Evolutionary conservation across 495 filamentous ascomycete genomes (phyloP).

Genomic region (Trichoderma virens): DNA sequence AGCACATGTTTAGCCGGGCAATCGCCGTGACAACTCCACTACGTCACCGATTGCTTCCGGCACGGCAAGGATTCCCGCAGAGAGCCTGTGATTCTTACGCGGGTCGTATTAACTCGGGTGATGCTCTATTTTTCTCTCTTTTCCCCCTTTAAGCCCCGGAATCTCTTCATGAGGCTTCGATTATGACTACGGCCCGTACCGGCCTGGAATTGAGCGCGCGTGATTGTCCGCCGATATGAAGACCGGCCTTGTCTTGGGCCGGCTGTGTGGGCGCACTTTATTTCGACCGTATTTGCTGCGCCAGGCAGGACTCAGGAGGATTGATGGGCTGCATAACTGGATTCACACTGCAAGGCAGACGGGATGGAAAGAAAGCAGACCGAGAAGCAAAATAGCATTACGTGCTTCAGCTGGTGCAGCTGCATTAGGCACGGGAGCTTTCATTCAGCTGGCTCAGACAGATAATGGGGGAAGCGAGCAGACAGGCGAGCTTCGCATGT

Average conservation of each 20-base stretch:
- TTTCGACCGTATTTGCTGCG: not conserved
- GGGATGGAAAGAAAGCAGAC: not conserved
- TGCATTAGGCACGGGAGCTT: slow-evolving; percentile 44
- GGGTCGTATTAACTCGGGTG: not conserved
- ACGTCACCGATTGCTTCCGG: slow-evolving; percentile 1
- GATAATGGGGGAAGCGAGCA: slow-evolving; percentile 51
- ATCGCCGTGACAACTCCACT: not conserved
- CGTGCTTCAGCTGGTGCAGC: slow-evolving; percentile 47
- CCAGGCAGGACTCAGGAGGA: not conserved
- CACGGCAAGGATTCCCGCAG: not conserved
- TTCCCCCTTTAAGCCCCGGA: not conserved
- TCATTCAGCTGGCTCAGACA: slow-evolving; percentile 64
- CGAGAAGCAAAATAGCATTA: slow-evolving; percentile 30
- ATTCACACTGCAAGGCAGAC: slow-evolving; percentile 16
- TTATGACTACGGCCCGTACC: not conserved
- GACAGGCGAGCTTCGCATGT: slow-evolving; percentile 77
- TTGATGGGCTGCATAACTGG: not conserved
- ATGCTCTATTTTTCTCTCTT: not conserved
- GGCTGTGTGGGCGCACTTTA: slow-evolving; percentile 16
- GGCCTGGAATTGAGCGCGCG: slow-evolving; percentile 1
- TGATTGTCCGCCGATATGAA: slow-evolving; percentile 20
- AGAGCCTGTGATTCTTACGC: slow-evolving; percentile 3
- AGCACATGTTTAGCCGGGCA: not conserved
- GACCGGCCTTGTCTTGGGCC: slow-evolving; percentile 19
- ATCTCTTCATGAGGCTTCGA: not conserved